Base-by-base conservation (phyloP, 2,329 filamentous ascomycete species). In the Sphaceloma murrayae region DNA sequence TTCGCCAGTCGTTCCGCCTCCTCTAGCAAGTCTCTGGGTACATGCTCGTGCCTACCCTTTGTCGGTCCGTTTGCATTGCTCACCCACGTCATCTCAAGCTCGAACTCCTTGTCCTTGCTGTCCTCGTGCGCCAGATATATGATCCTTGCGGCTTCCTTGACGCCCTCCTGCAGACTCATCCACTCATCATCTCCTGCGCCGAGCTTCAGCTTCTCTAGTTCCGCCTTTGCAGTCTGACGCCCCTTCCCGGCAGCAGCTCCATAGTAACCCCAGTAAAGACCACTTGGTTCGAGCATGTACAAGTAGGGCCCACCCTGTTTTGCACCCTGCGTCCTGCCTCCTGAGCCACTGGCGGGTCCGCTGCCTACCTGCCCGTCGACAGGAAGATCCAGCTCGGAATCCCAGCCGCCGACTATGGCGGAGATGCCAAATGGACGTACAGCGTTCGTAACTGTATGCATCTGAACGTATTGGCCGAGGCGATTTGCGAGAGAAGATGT, bases 41-140 rank as follows among this genome's bases (percentile, higher is more conserved):
- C 91, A 66, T 94, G 86, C 65, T 89, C 75, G 62, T 98, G 91
- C 57, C 81, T 78, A 51, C 91, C 91, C 70, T 93, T 89, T 51
- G 88, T 96, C 26, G 88, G 87, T 4, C 88, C 89, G 53, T 84
- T 77, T 36, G 79, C 66, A 43, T 75, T 77, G 65, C 87, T 95
- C 64, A 96, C 85, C 91, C 91, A 98, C 48, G 85, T 94, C 87
- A 98, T 93, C 72, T 98, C 91, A 48, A 98, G 73, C 77, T 98
- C 91, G 59, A 96, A 98, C 53, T 96, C 91, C 74, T 98, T 98
- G 69, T 96, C 91, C 72, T 96, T 96, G 74, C 89, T 96, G 65
- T 98, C 91, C 65, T 96, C 91, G 62, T 98, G 91, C 38, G 89
- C 88, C 49, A 94, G 78, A 64, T 95, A 93, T 67, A 98, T 96